phyloP scores from a whole-genome alignment of 768 basidiomycete genomes.

The Pleurotus sapidus region DNA sequence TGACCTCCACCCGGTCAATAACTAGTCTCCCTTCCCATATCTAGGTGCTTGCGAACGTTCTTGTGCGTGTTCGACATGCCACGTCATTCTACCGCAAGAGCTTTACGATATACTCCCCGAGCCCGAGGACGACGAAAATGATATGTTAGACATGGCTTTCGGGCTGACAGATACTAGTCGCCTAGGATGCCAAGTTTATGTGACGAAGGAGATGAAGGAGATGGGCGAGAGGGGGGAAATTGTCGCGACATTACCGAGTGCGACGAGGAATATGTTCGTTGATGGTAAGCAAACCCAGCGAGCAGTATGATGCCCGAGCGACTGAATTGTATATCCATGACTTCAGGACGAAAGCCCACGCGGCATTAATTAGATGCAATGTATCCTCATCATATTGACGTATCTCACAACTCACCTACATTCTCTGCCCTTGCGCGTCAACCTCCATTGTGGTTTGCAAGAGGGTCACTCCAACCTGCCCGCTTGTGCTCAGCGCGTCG shows the following conservation, averaged over 20 bases:
- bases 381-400: neutral
- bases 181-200: conserved; percentile 72
- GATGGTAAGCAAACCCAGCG: conserved; percentile 57
- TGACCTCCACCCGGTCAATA: conserved; percentile 1
- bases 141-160: conserved; percentile 98
- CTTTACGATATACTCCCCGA: conserved; percentile 87
- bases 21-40: neutral
- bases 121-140: conserved; percentile 97
- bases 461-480: neutral
- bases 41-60: conserved; percentile 96
- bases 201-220: conserved; percentile 83
- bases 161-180: conserved; percentile 92
- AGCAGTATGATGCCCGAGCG: neutral
- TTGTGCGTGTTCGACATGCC: conserved; percentile 96
- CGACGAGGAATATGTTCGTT: conserved; percentile 97
- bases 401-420: neutral
- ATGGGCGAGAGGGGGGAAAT: conserved; percentile 84
- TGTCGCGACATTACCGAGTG: conserved; percentile 79
- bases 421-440: neutral
- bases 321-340: neutral
- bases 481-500: neutral
- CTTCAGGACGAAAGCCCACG: neutral
- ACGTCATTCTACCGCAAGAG: conserved; percentile 81
- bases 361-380: neutral
- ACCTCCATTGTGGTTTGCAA: neutral